Percentiles rank a stretch among this genome's conserved stretches.
Evolutionary conservation across 495 filamentous ascomycete genomes (phyloP).

Genomic region (Penicillium samsonianum): DNA sequence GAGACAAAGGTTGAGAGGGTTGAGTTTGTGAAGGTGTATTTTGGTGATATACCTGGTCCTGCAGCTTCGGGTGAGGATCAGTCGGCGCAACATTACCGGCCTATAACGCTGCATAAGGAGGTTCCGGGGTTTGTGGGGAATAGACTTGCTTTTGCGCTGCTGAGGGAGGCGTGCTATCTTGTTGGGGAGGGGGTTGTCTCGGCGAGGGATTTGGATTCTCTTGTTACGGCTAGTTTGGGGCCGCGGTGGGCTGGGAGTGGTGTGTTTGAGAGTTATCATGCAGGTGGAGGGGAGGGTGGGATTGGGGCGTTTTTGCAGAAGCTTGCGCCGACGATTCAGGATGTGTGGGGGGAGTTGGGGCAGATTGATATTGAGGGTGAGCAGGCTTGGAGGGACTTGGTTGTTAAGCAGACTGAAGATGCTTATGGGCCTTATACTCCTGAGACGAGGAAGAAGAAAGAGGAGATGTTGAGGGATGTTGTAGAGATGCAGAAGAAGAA

Average conservation of each 20-base stretch:
- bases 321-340: constrained; percentile 56
- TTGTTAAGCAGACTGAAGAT: constrained; percentile 39
- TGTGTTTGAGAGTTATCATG: constrained; percentile 62
- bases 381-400: constrained; percentile 38
- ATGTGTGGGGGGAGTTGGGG: constrained; percentile 54
- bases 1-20: constrained; percentile 40
- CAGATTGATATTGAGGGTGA: constrained; percentile 41
- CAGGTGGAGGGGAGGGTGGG: constrained; percentile 57
- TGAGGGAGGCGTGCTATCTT: constrained; percentile 48
- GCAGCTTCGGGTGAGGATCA: neutral
- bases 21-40: constrained; percentile 51
- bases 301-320: constrained; percentile 58
- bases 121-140: constrained; percentile 55
- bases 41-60: constrained; percentile 44
- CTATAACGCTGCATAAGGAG: constrained; percentile 56
- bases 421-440: constrained; percentile 33
- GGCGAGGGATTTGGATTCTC: constrained; percentile 47
- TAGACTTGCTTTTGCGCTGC: constrained; percentile 49
- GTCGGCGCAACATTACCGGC: constrained; percentile 30
- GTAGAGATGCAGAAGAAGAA: constrained; percentile 29
- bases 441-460: constrained; percentile 28
- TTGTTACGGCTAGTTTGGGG: constrained; percentile 52
- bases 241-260: constrained; percentile 59
- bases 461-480: constrained; percentile 33
- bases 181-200: constrained; percentile 49